phyloP scores from a whole-genome alignment of 2,329 filamentous ascomycete species.

The Macroventuria anomochaeta region DNA sequence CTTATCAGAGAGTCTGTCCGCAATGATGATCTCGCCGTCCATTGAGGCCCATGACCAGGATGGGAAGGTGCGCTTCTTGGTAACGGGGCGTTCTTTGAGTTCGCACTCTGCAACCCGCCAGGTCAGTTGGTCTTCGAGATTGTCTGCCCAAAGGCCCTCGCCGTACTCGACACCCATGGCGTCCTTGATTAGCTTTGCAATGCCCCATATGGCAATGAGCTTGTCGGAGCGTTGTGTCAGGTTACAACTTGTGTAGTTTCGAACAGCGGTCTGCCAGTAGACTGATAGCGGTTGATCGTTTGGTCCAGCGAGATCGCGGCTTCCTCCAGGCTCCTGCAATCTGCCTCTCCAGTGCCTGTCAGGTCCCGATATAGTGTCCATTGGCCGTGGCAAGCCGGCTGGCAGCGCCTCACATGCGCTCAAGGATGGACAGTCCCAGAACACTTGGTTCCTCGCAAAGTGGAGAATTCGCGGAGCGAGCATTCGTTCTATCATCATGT shows the following conservation, averaged over 20 bases:
- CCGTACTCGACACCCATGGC: conserved; percentile 27
- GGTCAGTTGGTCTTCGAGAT: conserved; percentile 35
- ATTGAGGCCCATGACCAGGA: conserved; percentile 36
- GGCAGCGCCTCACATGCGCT: conserved; percentile 36
- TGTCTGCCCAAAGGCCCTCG: conserved; percentile 31
- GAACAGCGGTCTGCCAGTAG: conserved; percentile 35
- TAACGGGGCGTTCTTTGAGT: conserved; percentile 12
- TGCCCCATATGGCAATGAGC: conserved; percentile 36
- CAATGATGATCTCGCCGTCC: conserved; percentile 24
- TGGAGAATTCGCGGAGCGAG: conserved; percentile 37
- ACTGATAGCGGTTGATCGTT: conserved; percentile 29
- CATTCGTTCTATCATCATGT: conserved; percentile 29
- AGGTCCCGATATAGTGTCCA: conserved; percentile 23
- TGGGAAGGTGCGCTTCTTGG: conserved; percentile 22
- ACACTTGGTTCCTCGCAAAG: conserved; percentile 32
- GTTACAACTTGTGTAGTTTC: conserved; percentile 31
- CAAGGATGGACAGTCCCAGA: conserved; percentile 37
- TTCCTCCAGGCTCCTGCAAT: conserved; percentile 23
- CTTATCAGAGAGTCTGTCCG: conserved; percentile 20
- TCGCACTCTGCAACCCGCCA: conserved; percentile 30
- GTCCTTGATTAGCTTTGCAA: conserved; percentile 37
- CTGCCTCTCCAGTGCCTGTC: conserved; percentile 38
- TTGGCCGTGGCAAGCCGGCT: conserved; percentile 25
- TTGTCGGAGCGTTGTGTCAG: conserved; percentile 33
- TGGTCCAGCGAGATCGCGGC: conserved; percentile 16